Evolutionary conservation across 495 filamentous ascomycete species (phyloP).

Genomic region (Tuber microsphaerosporum): DNA sequence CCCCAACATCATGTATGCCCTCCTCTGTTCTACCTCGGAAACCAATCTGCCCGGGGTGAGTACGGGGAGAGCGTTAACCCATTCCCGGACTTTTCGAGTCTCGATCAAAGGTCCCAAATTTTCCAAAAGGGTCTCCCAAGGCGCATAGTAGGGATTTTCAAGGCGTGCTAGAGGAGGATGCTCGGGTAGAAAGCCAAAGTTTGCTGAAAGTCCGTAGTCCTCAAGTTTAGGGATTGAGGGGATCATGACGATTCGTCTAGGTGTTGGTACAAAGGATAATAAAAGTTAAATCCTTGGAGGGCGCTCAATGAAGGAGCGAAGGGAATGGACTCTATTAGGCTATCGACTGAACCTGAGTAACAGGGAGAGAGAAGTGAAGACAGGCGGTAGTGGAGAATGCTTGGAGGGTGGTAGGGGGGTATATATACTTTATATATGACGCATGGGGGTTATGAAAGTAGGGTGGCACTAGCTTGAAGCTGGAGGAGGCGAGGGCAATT

Average conservation of each 20-base stretch:
- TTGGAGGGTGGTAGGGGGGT: neutral
- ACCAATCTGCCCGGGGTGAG: slow-evolving; percentile 72
- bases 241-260: slow-evolving; percentile 55
- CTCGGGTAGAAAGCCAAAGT: slow-evolving; percentile 80
- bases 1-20: slow-evolving; percentile 77
- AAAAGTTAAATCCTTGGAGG: neutral
- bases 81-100: slow-evolving; percentile 67
- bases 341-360: neutral
- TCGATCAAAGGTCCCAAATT: slow-evolving; percentile 84
- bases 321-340: neutral
- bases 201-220: slow-evolving; percentile 81
- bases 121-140: slow-evolving; percentile 76
- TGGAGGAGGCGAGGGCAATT: neutral
- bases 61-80: slow-evolving; percentile 70
- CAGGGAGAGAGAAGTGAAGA: neutral
- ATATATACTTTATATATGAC: neutral
- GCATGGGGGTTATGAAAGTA: neutral
- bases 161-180: slow-evolving; percentile 71
- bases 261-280: neutral
- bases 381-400: neutral
- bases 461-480: neutral
- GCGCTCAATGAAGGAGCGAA: neutral
- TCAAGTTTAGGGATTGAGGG: slow-evolving; percentile 68
- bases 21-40: slow-evolving; percentile 79
- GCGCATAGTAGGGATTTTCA: slow-evolving; percentile 81